phyloP scores from a whole-genome alignment of 495 filamentous ascomycete genomes.

The Saxophila tyrrhenica region DNA sequence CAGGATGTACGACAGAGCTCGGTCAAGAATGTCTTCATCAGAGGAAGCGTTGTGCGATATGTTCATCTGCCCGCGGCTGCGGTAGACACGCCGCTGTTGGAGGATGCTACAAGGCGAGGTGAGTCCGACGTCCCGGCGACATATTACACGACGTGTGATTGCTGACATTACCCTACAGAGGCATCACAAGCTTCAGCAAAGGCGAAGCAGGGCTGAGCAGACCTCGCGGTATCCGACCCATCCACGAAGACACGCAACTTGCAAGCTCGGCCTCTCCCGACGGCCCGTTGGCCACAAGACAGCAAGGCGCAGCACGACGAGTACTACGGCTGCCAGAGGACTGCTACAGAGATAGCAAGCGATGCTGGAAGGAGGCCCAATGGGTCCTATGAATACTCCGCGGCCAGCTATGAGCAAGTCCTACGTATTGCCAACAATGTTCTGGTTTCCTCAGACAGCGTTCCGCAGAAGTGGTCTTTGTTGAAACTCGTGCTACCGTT shows the following conservation, averaged over 20 bases:
- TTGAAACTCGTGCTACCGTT: background rate
- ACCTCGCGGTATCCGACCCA: background rate
- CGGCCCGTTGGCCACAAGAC: too few relatives aligned
- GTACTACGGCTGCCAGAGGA: too few relatives aligned
- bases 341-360: too few relatives aligned
- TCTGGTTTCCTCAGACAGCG: constrained; percentile 10
- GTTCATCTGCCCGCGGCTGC: constrained; percentile 80
- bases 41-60: constrained; percentile 91
- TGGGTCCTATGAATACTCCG: background rate
- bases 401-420: background rate
- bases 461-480: background rate
- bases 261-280: too few relatives aligned
- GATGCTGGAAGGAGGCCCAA: too few relatives aligned
- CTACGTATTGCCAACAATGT: background rate
- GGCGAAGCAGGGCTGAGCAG: constrained; percentile 19
- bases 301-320: too few relatives aligned
- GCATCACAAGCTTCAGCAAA: constrained; percentile 20
- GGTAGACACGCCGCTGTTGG: constrained; percentile 80
- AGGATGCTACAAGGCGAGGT: constrained; percentile 95
- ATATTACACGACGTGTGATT: background rate
- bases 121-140: too few relatives aligned
- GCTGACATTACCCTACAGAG: too few relatives aligned
- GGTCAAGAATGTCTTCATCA: constrained; percentile 97
- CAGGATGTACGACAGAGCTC: constrained; percentile 42
- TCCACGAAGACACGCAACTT: background rate